phyloP scores from a whole-genome alignment of 495 filamentous ascomycete species.

The Aspergillus leporis region DNA sequence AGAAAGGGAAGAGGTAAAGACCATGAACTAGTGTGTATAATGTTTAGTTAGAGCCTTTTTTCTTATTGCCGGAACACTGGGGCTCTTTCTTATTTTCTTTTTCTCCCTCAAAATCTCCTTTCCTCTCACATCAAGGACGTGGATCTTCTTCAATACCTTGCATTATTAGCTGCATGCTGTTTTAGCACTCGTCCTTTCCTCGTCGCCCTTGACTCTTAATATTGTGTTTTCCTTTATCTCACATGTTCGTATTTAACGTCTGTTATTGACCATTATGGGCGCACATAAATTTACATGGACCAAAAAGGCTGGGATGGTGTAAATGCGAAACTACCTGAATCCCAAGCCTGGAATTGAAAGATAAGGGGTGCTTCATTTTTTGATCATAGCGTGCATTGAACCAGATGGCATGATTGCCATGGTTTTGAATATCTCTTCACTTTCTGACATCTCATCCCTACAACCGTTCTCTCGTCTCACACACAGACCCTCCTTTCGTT shows the following conservation, averaged over 20 bases:
- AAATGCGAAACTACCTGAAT: constrained; percentile 17
- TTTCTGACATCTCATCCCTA: constrained; percentile 1
- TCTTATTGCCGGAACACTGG: background rate
- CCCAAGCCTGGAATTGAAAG: background rate
- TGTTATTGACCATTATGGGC: constrained; percentile 29
- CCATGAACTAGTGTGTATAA: constrained; percentile 1
- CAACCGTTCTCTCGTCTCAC: constrained; percentile 6
- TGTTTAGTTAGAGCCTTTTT: background rate
- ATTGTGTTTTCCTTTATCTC: constrained; percentile 7
- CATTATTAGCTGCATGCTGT: constrained; percentile 1
- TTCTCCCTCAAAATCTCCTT: constrained; percentile 11
- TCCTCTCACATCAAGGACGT: constrained; percentile 4
- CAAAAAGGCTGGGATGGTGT: constrained; percentile 30
- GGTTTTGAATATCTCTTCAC: constrained; percentile 16
- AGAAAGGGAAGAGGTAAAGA: constrained; percentile 44
- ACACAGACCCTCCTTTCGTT: constrained; percentile 7
- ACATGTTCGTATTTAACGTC: constrained; percentile 14
- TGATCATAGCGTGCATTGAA: constrained; percentile 22
- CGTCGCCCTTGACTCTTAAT: background rate
- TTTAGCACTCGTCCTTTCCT: background rate
- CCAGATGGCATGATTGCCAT: constrained; percentile 11
- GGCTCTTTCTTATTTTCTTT: constrained; percentile 14
- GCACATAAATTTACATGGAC: constrained; percentile 30
- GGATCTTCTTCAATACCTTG: constrained; percentile 9
- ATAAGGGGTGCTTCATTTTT: constrained; percentile 2